phyloP scores from a whole-genome alignment of 2,329 filamentous ascomycete species.

The Leptographium galeiforme region DNA sequence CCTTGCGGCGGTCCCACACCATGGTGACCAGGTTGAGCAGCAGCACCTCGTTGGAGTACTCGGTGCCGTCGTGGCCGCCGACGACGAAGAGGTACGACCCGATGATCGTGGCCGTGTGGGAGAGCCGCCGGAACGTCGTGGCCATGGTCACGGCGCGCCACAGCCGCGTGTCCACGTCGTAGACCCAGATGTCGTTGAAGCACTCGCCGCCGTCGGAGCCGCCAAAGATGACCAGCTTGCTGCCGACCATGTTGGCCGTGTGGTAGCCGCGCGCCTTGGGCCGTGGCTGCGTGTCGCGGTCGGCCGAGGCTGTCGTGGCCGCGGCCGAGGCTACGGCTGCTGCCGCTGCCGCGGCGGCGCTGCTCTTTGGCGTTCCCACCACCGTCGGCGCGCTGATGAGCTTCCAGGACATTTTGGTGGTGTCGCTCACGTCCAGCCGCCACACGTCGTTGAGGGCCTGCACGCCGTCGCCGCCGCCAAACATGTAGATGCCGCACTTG shows the following conservation, averaged over 20 bases:
- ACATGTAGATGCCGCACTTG: constrained; percentile 59
- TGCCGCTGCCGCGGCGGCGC: constrained; percentile 9
- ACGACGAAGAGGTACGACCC: constrained; percentile 59
- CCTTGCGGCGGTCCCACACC: constrained; percentile 56
- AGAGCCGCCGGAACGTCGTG: constrained; percentile 48
- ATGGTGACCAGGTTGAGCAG: constrained; percentile 59
- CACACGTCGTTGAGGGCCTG: constrained; percentile 58
- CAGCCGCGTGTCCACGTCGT: constrained; percentile 47
- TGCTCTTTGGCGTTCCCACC: neutral
- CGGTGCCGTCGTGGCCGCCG: constrained; percentile 55
- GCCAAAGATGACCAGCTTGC: constrained; percentile 59
- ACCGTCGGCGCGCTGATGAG: constrained; percentile 33
- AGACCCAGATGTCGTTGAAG: constrained; percentile 62
- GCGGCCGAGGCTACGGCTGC: constrained; percentile 1
- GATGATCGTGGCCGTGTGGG: constrained; percentile 56
- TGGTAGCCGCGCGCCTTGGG: constrained; percentile 58
- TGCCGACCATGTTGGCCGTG: constrained; percentile 59
- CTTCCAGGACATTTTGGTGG: constrained; percentile 55
- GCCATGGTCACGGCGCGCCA: constrained; percentile 49
- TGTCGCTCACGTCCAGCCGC: constrained; percentile 56
- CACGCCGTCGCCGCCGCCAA: constrained; percentile 58
- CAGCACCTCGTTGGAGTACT: constrained; percentile 57
- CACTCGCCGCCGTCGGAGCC: constrained; percentile 59
- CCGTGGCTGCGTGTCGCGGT: constrained; percentile 15
- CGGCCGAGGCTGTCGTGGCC: neutral